Evolutionary conservation across 805 yeast species (phyloP).

Genomic region (Ogataea naganishii): DNA sequence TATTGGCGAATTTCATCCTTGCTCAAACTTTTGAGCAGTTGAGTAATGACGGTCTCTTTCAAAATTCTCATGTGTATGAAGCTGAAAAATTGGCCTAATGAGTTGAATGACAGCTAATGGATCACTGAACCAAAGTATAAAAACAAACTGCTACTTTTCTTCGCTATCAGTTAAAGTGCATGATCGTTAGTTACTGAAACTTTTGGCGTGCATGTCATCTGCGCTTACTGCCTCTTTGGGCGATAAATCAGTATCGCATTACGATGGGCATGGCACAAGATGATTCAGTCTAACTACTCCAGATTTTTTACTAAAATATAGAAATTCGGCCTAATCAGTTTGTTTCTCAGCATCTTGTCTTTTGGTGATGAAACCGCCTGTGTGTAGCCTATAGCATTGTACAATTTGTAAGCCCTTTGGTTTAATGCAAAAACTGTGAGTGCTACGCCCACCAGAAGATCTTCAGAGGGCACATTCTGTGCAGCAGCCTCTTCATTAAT

Average conservation of each 20-base stretch:
- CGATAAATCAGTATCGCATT: not conserved
- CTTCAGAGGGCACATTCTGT: not conserved
- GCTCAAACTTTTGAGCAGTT: slow-evolving; percentile 21
- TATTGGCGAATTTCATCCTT: slow-evolving; percentile 20
- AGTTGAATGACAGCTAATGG: not conserved
- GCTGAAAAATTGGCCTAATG: not conserved
- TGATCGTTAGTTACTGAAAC: no score
- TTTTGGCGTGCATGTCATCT: no score
- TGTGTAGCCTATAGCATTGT: slow-evolving; percentile 29
- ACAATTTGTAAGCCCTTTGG: slow-evolving; percentile 33
- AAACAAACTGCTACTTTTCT: no score
- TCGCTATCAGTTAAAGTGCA: no score
- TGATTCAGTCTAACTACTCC: not conserved
- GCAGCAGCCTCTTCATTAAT: slow-evolving; percentile 7
- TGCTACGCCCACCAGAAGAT: slow-evolving; percentile 21
- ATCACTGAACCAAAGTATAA: not conserved
- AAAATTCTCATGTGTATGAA: slow-evolving; percentile 23
- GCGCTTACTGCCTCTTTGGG: not conserved
- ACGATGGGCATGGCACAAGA: not conserved
- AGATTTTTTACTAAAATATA: slow-evolving; percentile 23
- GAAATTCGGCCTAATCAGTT: slow-evolving; percentile 31
- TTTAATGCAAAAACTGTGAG: slow-evolving; percentile 47
- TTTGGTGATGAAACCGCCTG: slow-evolving; percentile 33
- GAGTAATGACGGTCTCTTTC: slow-evolving; percentile 20
- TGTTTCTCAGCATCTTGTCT: slow-evolving; percentile 30